These are phyloP conservation scores for Tubosaeta sp. DNA, from an alignment of 768 basidiomycete genomes.

Conservation along the genomic window DNA sequence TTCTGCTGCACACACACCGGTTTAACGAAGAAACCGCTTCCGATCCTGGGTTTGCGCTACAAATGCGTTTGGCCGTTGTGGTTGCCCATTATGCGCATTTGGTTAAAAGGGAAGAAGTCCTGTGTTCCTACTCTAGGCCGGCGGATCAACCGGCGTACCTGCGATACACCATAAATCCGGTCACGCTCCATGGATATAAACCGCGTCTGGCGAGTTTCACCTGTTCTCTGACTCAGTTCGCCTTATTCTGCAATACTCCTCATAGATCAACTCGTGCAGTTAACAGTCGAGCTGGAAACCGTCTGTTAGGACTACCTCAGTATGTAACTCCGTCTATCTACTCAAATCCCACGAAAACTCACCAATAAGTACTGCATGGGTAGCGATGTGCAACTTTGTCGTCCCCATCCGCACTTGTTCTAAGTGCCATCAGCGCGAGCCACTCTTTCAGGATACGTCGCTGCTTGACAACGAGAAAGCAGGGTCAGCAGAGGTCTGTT, in stretches of 20 bases:
- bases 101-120: conserved; percentile 10
- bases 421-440: conserved; percentile 23
- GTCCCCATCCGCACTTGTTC: conserved; percentile 31
- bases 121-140: not conserved
- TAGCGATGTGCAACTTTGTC: conserved; percentile 29
- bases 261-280: not conserved
- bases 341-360: not conserved
- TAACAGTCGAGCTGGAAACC: not conserved
- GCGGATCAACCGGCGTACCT: conserved; percentile 4
- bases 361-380: not conserved
- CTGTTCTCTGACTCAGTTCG: not conserved
- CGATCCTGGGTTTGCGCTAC: not conserved
- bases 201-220: not conserved
- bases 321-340: not conserved
- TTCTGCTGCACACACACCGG: not conserved
- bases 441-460: conserved; percentile 21
- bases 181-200: conserved; percentile 9
- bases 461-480: conserved; percentile 17
- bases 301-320: not conserved
- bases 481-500: conserved; percentile 17
- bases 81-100: conserved; percentile 5
- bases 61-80: not conserved
- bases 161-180: conserved; percentile 6
- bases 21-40: not conserved
- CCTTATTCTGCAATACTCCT: not conserved